Percentiles rank a stretch among this genome's conserved stretches.
Evolutionary conservation across 371 early-diverging fungal genomes (phyloP).

Genomic region (Apophysomyces elegans): DNA sequence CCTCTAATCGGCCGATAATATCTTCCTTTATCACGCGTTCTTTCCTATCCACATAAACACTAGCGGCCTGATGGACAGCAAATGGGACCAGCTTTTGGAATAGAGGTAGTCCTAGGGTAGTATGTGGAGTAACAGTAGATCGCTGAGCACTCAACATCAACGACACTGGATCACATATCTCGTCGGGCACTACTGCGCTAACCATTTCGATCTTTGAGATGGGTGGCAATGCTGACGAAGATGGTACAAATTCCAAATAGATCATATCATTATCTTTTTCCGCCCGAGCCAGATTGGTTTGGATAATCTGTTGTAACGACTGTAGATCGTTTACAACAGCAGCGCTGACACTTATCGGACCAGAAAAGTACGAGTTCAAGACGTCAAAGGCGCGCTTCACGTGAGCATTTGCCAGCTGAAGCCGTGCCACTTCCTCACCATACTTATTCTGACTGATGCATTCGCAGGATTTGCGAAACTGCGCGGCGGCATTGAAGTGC

Average conservation of each 20-base stretch:
- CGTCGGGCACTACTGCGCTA: slow-evolving; percentile 48
- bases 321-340: slow-evolving; percentile 45
- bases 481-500: slow-evolving; percentile 77
- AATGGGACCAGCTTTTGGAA: slow-evolving; percentile 87
- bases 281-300: slow-evolving; percentile 68
- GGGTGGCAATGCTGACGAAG: slow-evolving; percentile 55
- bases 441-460: slow-evolving; percentile 72
- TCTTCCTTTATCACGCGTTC: slow-evolving; percentile 69
- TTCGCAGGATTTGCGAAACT: slow-evolving; percentile 76
- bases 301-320: slow-evolving; percentile 62
- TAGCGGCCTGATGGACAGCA: slow-evolving; percentile 88
- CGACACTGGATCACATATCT: slow-evolving; percentile 50
- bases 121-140: slow-evolving; percentile 27
- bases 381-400: slow-evolving; percentile 46
- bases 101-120: slow-evolving; percentile 74
- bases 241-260: slow-evolving; percentile 80
- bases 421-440: slow-evolving; percentile 84
- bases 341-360: slow-evolving; percentile 18
- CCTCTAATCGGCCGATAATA: slow-evolving; percentile 30
- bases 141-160: slow-evolving; percentile 48
- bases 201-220: slow-evolving; percentile 78
- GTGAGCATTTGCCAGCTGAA: slow-evolving; percentile 61
- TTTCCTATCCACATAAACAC: slow-evolving; percentile 80
- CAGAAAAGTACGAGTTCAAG: slow-evolving; percentile 20
- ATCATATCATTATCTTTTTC: slow-evolving; percentile 91